Conservation (phyloP, 768 basidiomycete species). For the Rhizopogon vulgaris region DNA sequence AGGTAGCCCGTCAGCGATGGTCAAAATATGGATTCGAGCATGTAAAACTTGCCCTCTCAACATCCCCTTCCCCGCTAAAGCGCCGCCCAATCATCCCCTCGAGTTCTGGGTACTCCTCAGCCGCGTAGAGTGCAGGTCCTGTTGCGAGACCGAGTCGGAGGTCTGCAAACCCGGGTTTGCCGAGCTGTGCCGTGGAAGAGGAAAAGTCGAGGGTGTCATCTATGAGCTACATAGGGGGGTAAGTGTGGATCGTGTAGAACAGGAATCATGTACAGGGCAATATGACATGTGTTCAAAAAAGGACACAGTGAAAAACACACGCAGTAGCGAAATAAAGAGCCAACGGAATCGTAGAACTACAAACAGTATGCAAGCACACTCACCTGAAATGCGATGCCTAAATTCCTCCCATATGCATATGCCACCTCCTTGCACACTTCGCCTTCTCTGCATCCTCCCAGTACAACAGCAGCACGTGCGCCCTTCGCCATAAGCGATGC, state of each 20-base stretch:
- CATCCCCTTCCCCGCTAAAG: constrained; percentile 73
- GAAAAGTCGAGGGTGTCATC: constrained; percentile 96
- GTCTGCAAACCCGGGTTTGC: constrained; percentile 83
- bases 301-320: not conserved
- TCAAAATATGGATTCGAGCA: not conserved
- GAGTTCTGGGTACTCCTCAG: constrained; percentile 75
- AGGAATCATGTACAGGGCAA: not conserved
- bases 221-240: constrained; percentile 55
- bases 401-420: constrained; percentile 84
- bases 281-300: not conserved
- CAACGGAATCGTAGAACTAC: not conserved
- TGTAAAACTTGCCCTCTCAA: constrained; percentile 54
- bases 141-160: constrained; percentile 79
- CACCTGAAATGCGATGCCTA: constrained; percentile 96
- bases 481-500: constrained; percentile 89
- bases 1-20: not conserved
- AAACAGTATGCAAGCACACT: constrained; percentile 10
- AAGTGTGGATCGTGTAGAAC: not conserved
- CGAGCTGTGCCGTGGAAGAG: constrained; percentile 61
- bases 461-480: constrained; percentile 76
- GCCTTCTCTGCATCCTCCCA: constrained; percentile 75
- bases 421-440: constrained; percentile 85
- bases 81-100: constrained; percentile 73
- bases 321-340: not conserved
- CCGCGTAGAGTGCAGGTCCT: constrained; percentile 81